These are phyloP conservation scores for Sedum album DNA, from an alignment of 164 flowering plant species.

Conservation along the genomic window DNA sequence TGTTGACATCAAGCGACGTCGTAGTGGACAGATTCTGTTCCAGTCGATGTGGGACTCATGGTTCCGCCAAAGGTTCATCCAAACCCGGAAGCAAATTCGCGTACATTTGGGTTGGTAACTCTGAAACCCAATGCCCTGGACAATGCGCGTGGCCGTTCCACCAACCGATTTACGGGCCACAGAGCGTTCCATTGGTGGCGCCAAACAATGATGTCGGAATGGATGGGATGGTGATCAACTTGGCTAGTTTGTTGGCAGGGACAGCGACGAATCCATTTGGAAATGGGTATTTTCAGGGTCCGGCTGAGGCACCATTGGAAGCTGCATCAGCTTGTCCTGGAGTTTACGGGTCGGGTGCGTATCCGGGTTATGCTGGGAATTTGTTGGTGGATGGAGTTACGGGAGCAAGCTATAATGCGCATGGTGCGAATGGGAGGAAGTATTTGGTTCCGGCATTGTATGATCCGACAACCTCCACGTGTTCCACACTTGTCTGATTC, in stretches of 20 bases:
- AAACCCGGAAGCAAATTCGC: constrained; percentile 13
- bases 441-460: constrained; percentile 49
- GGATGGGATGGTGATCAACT: constrained; percentile 52
- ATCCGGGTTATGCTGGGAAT: constrained; percentile 53
- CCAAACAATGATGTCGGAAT: constrained; percentile 61
- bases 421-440: constrained; percentile 42
- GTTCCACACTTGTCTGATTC: constrained; percentile 33
- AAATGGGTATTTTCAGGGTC: constrained; percentile 46
- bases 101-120: constrained; percentile 48
- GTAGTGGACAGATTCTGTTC: constrained; percentile 32
- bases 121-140: constrained; percentile 56
- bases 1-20: constrained; percentile 33
- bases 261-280: constrained; percentile 58
- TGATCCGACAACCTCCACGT: constrained; percentile 37
- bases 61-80: constrained; percentile 16
- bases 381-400: constrained; percentile 35
- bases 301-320: constrained; percentile 39
- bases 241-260: constrained; percentile 48
- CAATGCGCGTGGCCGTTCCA: constrained; percentile 67
- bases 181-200: constrained; percentile 40
- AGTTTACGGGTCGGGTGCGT: constrained; percentile 45
- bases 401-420: constrained; percentile 50
- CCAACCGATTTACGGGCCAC: constrained; percentile 61
- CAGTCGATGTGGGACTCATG: constrained; percentile 46
- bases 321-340: constrained; percentile 61